Percentiles rank a stretch among this genome's conserved stretches.
These are phyloP conservation scores for Colletotrichum orbiculare DNA, from an alignment of 2,329 filamentous ascomycete species.

Conservation along the genomic window DNA sequence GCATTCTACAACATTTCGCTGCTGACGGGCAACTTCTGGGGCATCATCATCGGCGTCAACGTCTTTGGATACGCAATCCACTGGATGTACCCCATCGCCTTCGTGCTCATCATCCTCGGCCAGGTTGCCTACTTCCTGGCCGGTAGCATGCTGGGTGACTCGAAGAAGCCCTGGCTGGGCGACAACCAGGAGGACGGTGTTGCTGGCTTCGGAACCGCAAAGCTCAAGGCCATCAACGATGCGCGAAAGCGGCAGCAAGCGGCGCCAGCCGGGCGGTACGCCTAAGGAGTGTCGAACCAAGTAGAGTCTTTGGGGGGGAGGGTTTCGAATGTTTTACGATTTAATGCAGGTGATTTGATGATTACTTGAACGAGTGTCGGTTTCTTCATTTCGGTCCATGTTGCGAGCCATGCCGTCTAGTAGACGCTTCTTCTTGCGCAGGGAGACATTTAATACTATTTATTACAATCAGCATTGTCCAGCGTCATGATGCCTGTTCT, in stretches of 20 bases:
- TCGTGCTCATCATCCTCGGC: slow-evolving; percentile 89
- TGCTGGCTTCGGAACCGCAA: slow-evolving; percentile 85
- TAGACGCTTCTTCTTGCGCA: too few relatives aligned
- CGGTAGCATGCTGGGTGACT: slow-evolving; percentile 84
- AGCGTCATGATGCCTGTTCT: background rate
- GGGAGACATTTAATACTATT: too few relatives aligned
- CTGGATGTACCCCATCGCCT: slow-evolving; percentile 95
- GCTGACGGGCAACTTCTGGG: slow-evolving; percentile 97
- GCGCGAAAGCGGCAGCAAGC: slow-evolving; percentile 54
- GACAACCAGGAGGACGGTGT: slow-evolving; percentile 85
- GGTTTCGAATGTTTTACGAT: too few relatives aligned
- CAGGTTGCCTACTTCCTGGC: slow-evolving; percentile 89
- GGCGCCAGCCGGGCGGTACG: too few relatives aligned
- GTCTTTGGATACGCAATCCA: slow-evolving; percentile 86
- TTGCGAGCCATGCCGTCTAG: too few relatives aligned
- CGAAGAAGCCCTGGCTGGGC: slow-evolving; percentile 95
- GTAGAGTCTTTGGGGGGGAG: too few relatives aligned
- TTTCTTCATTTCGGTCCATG: too few relatives aligned
- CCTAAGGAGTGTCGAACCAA: too few relatives aligned
- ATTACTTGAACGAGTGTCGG: too few relatives aligned
- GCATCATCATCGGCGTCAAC: slow-evolving; percentile 88
- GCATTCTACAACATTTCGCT: slow-evolving; percentile 98
- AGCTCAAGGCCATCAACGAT: slow-evolving; percentile 75
- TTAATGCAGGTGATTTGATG: too few relatives aligned
- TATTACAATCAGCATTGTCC: too few relatives aligned